Base-by-base conservation (phyloP, 2,329 filamentous ascomycete species). In the Fusarium tupiense region DNA sequence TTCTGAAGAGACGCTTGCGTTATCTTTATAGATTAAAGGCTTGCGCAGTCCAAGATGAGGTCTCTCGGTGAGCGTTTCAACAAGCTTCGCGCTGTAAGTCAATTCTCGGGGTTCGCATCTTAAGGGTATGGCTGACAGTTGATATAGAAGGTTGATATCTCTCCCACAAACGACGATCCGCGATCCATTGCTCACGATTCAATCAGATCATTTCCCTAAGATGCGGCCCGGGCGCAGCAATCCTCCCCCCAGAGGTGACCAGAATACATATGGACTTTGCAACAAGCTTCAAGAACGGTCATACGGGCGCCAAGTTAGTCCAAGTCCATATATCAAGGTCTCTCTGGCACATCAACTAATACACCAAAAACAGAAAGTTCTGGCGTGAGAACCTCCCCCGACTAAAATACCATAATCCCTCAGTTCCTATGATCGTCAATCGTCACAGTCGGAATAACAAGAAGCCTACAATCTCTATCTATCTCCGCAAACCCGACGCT, bases 391-490 rank as follows among this genome's bases (percentile, higher is more conserved):
- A 91, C 81, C 91, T 98, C 54, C 94, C 94, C 29, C 91, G 94
- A 65, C 87, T 99, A 76, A 98, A 99, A 88, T 99, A 92, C 86
- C 93, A 97, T 88, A 99, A 99, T 82, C 96, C 96, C 2, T 85
- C 91, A 19, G 83, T 98, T 52, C 90, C 92, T 49, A 97, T 98
- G 89, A 91, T 93, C 67, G 90, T 98, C 78, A 92, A 92, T 82
- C 92, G 93, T 67, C 91, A 89, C 72, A 78, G 82, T 43, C 84
- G 91, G 50, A 86, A 90, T 75, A 82, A 85, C 9, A 86, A 86
- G 29, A 85, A 88, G 12, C 89, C 93, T 20, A 87, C 85, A 53
- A 86, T 95, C 84, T 91, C 89, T 69, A 86, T 95, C 77, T 92
- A 92, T 84, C 89, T 92, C 76, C 86, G 86, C 78, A 85, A 84